A percentile compares a stretch with the other conserved stretches of the same genome.
These are phyloP conservation scores for Xylaria venustula DNA, from an alignment of 495 filamentous ascomycete species.

Conservation along the genomic window DNA sequence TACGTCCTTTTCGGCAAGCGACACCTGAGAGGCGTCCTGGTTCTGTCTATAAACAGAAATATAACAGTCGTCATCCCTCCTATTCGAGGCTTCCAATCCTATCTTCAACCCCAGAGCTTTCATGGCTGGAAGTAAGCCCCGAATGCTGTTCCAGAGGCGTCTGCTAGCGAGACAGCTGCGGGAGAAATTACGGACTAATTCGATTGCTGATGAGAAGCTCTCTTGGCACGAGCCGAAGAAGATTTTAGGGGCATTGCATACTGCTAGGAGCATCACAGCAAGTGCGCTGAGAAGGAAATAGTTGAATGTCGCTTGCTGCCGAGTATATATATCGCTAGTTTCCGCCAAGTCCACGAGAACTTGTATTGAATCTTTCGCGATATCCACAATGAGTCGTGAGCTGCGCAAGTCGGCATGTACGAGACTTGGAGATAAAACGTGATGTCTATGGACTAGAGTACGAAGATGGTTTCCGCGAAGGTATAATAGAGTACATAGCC, in stretches of 20 bases:
- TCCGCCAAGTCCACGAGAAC: constrained; percentile 59
- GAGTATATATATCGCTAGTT: constrained; percentile 60
- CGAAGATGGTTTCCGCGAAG: constrained; percentile 65
- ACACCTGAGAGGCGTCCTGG: not conserved
- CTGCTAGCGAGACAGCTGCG: constrained; percentile 56
- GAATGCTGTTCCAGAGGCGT: constrained; percentile 55
- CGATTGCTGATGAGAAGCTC: constrained; percentile 65
- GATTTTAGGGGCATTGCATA: constrained; percentile 58
- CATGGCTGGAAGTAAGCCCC: constrained; percentile 11
- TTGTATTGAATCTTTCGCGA: constrained; percentile 64
- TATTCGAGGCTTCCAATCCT: not conserved
- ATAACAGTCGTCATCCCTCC: not conserved
- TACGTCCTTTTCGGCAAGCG: not conserved
- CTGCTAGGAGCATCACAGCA: constrained; percentile 62
- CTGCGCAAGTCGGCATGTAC: constrained; percentile 55
- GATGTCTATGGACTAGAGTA: constrained; percentile 62
- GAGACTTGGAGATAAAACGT: constrained; percentile 57
- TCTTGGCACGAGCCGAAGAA: constrained; percentile 57
- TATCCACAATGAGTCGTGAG: constrained; percentile 56
- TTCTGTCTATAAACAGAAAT: not conserved
- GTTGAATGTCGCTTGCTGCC: constrained; percentile 64
- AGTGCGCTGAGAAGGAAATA: constrained; percentile 65
- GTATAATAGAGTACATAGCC: constrained; percentile 62
- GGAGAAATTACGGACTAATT: constrained; percentile 62
- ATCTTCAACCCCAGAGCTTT: constrained; percentile 5